phyloP scores from a whole-genome alignment of 2,329 filamentous ascomycete genomes.

The Botrytis paeoniae region DNA sequence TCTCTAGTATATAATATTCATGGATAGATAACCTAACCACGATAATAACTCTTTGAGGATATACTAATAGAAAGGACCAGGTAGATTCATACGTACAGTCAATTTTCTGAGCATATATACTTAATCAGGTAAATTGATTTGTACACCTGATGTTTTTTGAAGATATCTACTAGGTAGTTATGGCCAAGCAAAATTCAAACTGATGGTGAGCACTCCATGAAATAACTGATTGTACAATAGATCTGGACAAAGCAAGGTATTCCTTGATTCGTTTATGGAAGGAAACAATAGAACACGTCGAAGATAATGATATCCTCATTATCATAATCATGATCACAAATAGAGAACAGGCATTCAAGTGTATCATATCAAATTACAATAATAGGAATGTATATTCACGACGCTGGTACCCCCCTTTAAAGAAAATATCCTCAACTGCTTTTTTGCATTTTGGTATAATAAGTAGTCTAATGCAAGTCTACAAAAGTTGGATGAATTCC shows the following conservation, averaged over 20 bases:
- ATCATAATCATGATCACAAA: not conserved
- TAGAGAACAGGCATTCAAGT: not conserved
- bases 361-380: not conserved
- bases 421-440: constrained; percentile 15
- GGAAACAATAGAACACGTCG: not conserved
- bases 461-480: constrained; percentile 36
- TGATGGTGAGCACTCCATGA: not conserved
- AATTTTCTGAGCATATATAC: not conserved
- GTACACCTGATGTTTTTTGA: not conserved
- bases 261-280: not conserved
- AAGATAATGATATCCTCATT: not conserved
- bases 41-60: not conserved
- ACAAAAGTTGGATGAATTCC: constrained; percentile 28
- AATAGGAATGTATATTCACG: constrained; percentile 5
- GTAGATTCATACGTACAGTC: not conserved
- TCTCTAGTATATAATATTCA: not conserved
- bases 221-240: not conserved
- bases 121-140: not conserved
- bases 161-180: not conserved
- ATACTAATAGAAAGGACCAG: not conserved
- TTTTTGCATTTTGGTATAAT: constrained; percentile 34
- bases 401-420: not conserved
- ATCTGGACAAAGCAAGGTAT: not conserved
- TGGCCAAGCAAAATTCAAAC: not conserved
- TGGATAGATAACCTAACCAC: not conserved